These are phyloP conservation scores for Tuber aestivum DNA, from an alignment of 495 filamentous ascomycete species.

Conservation along the genomic window DNA sequence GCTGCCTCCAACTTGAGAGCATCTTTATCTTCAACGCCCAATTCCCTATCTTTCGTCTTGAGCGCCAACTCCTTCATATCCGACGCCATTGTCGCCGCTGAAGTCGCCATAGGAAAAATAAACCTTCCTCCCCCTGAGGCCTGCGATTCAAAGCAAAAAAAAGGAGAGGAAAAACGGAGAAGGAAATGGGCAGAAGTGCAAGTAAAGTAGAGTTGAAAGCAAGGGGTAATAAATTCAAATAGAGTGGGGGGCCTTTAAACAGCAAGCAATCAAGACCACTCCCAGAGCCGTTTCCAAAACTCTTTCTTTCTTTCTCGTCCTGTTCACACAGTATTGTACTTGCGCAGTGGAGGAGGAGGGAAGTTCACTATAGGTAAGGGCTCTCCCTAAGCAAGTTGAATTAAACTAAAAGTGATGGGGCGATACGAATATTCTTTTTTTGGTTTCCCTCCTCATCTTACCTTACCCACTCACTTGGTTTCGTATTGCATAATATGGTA, in stretches of 20 bases:
- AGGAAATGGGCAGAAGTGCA: not conserved
- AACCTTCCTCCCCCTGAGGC: not conserved
- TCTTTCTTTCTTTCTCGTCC: not conserved
- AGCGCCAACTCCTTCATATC: not conserved
- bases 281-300: not conserved
- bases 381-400: not conserved
- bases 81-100: not conserved
- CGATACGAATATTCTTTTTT: not conserved
- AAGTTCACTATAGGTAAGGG: not conserved
- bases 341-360: not conserved
- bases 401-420: not conserved
- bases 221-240: not conserved
- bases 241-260: not conserved
- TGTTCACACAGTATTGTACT: not conserved
- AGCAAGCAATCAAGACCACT: not conserved
- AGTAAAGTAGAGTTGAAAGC: not conserved
- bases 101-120: not conserved
- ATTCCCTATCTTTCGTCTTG: slow-evolving; percentile 26
- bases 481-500: slow-evolving; percentile 3
- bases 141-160: not conserved
- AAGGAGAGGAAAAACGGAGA: not conserved
- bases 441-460: not conserved
- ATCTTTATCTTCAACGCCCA: slow-evolving; percentile 45
- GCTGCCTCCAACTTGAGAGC: slow-evolving; percentile 50
- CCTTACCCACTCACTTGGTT: not conserved